Evolutionary conservation across 306 rosid genomes (phyloP), one percentile per base, ranked within the genome.

Genomic region (Prosopis cineraria): DNA sequence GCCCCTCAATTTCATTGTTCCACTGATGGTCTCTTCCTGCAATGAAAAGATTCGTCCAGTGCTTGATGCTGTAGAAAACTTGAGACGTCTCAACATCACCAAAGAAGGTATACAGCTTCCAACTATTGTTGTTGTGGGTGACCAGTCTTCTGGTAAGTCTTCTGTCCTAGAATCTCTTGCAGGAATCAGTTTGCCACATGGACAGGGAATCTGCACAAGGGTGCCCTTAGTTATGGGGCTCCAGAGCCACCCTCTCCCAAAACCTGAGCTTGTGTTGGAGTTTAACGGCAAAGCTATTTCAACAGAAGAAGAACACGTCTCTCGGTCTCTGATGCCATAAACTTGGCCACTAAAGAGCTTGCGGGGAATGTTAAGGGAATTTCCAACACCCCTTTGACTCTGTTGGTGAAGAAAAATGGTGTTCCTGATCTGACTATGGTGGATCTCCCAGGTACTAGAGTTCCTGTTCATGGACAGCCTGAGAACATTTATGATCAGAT

Each of bases 361-460:
- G 90, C 90, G 0, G 93, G 90, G 0, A 11, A 0, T 27, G 89
- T 74, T 0, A 89, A 84, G 27, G 93, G 93, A 14, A 89, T 89
- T 27, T 86, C 84, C 3, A 86, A 87, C 53, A 37, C 60, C 5
- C 89, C 89, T 0, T 44, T 89, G 77, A 89, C 93, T 6, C 60
- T 89, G 30, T 11, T 86, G 4, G 93, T 89, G 52, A 86, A 72
- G 64, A 89, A 89, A 43, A 70, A 84, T 36, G 90, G 86, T 29
- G 90, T 89, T 68, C 93, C 90, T 7, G 90, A 89, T 59, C 77
- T 89, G 0, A 68, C 93, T 0, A 86, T 89, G 93, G 86, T 89
- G 59, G 93, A 89, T 78, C 90, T 89, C 24, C 93, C 93, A 1
- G 92, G 88, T 10, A 90, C 93, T 3, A 74, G 96, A 39, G 96